Evolutionary conservation across 495 filamentous ascomycete genomes (phyloP).

Genomic region (Penicillium lividum): DNA sequence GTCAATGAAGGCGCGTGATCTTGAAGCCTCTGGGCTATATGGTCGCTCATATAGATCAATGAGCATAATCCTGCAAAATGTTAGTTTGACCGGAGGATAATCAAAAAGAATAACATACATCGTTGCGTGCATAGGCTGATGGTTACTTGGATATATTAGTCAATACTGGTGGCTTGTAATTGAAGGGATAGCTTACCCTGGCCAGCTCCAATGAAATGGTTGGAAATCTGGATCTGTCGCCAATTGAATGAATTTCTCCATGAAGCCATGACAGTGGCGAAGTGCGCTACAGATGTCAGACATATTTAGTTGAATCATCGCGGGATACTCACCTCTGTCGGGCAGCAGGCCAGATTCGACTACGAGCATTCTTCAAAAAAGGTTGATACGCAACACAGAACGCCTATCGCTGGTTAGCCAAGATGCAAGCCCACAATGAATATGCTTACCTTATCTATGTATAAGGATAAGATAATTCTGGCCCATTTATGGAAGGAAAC

Average conservation of each 20-base stretch:
- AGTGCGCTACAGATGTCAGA: constrained; percentile 44
- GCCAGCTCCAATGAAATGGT: constrained; percentile 61
- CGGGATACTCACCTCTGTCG: constrained; percentile 45
- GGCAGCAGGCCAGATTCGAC: constrained; percentile 53
- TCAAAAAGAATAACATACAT: constrained; percentile 32
- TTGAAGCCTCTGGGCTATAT: constrained; percentile 47
- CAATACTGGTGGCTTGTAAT: neutral
- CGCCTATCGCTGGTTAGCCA: constrained; percentile 29
- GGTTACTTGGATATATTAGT: constrained; percentile 36
- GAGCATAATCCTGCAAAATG: constrained; percentile 46
- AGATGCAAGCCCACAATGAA: neutral
- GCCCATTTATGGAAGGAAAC: constrained; percentile 52
- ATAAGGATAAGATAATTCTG: constrained; percentile 44
- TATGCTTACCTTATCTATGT: constrained; percentile 44
- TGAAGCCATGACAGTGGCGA: constrained; percentile 56
- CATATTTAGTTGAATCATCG: neutral
- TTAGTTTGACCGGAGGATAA: constrained; percentile 7
- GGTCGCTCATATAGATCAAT: constrained; percentile 57
- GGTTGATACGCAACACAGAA: constrained; percentile 58
- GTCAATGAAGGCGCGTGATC: constrained; percentile 52
- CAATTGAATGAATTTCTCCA: constrained; percentile 55
- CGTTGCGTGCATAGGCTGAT: constrained; percentile 58
- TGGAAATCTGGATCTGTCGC: constrained; percentile 54
- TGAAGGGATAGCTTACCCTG: constrained; percentile 33
- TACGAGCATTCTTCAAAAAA: constrained; percentile 57